These are phyloP conservation scores for Pneumocystis oryctolagi DNA, from an alignment of 1,139 yeast species.

Conservation along the genomic window DNA sequence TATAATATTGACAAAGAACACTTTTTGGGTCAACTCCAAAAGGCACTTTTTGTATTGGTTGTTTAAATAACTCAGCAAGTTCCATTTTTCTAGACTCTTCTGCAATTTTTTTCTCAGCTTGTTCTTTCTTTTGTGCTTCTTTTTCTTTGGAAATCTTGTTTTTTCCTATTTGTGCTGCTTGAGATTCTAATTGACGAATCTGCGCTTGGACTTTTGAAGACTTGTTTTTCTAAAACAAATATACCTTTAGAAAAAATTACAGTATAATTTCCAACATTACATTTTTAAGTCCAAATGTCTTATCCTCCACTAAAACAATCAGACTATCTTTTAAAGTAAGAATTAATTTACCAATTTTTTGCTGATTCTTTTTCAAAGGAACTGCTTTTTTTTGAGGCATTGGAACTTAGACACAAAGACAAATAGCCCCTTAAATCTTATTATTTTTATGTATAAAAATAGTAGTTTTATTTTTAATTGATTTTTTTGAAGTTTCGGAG, in stretches of 20 bases:
- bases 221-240: conserved; percentile 45
- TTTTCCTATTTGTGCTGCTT: conserved; percentile 35
- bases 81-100: conserved; percentile 80
- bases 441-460: not conserved
- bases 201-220: conserved; percentile 82
- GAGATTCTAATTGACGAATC: conserved; percentile 63
- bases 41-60: conserved; percentile 69
- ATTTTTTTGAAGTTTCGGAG: not conserved
- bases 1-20: conserved; percentile 79
- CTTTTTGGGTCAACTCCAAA: conserved; percentile 97
- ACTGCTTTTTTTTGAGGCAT: not conserved
- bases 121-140: conserved; percentile 59
- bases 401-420: not conserved
- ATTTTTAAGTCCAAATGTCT: conserved; percentile 87
- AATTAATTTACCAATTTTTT: not conserved
- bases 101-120: conserved; percentile 77
- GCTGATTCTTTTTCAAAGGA: not conserved
- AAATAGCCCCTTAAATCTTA: not conserved
- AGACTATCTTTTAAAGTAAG: not conserved
- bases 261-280: conserved; percentile 13
- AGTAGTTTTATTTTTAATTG: not conserved
- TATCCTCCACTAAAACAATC: conserved; percentile 42
- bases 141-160: conserved; percentile 35
- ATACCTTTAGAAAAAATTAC: not conserved
- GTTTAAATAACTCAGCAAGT: conserved; percentile 60